Evolutionary conservation across 441 rosid genomes (phyloP), one percentile per base, ranked within the genome.

Genomic region (Capsella rubella): DNA sequence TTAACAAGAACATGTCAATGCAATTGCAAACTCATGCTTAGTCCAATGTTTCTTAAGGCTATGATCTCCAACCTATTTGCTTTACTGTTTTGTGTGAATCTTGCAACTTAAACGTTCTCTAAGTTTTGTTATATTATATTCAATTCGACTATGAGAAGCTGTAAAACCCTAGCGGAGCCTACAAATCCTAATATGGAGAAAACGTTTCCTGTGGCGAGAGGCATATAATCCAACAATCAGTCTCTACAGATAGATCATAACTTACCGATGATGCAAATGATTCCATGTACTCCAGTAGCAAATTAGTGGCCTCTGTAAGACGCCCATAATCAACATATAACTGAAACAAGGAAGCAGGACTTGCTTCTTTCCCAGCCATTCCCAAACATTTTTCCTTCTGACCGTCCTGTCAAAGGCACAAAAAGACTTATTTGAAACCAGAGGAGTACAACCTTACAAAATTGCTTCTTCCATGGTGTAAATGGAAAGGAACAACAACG

Each of bases 321-420:
- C 97, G 89, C 58, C 87, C 87, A 76, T 87, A 83, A 72, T 85
- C 86, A 77, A 93, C 97, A 71, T 90, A 93, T 55, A 95, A 82
- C 66, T 82, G 87, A 72, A 95, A 85, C 85, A 95, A 82, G 71
- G 97, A 83, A 18, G 97, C 90, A 52, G 97, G 88, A 83, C 86
- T 90, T 66, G 92, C 86, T 76, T 87, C 97, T 74, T 86, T 83
- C 73, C 96, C 88, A 61, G 87, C 81, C 99, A 95, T 95, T 55
- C 93, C 91, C 84, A 90, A 83, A 61, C 77, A 82, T 82, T 82
- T 81, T 65, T 90, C 95, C 72, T 81, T 88, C 78, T 77, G 86
- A 63, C 80, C 85, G 55, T 83, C 87, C 97, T 93, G 83, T 74
- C 72, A 71, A 80, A 69, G 49, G 42, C 72, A 73, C 58, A 60